phyloP scores from a whole-genome alignment of 75 land plant genomes.

The Gnetum montanum region DNA sequence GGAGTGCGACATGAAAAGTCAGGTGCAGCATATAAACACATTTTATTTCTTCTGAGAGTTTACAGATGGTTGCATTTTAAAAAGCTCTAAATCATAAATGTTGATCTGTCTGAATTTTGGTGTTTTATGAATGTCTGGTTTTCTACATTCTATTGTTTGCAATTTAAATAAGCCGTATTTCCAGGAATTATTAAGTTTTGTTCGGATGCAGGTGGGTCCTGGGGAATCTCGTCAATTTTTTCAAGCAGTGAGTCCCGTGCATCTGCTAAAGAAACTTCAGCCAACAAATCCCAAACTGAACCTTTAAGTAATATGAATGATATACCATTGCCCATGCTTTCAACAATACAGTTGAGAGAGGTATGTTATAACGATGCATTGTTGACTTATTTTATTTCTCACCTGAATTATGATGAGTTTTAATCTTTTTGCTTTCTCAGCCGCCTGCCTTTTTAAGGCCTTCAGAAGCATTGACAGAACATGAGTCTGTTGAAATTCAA shows the following conservation, averaged over 20 bases:
- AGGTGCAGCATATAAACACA: too few species aligned
- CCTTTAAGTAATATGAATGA: conserved; percentile 31
- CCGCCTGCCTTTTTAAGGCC: conserved; percentile 79
- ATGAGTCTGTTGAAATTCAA: conserved; percentile 66
- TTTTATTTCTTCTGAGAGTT: too few species aligned
- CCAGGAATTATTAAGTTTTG: too few species aligned
- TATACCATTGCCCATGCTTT: conserved; percentile 18
- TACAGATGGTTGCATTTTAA: too few species aligned
- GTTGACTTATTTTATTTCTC: conserved; percentile 2
- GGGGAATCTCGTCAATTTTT: conserved; percentile 86
- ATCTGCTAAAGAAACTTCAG: conserved; percentile 23
- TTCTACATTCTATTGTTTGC: too few species aligned
- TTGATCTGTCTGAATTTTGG: too few species aligned
- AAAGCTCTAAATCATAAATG: too few species aligned
- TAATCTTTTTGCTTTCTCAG: conserved; percentile 19
- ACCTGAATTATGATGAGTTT: conserved; percentile 30
- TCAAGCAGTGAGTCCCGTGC: conserved; percentile 38
- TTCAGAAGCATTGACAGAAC: conserved; percentile 67
- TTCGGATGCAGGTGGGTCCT: conserved; percentile 41
- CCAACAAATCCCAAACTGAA: conserved; percentile 25
- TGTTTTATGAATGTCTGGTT: too few species aligned
- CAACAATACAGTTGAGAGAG: conserved; percentile 72
- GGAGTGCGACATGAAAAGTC: too few species aligned
- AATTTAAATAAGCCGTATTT: too few species aligned
- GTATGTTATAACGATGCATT: conserved; percentile 24